These are phyloP conservation scores for Nemania sp. DNA, from an alignment of 2,329 filamentous ascomycete species.

Conservation along the genomic window DNA sequence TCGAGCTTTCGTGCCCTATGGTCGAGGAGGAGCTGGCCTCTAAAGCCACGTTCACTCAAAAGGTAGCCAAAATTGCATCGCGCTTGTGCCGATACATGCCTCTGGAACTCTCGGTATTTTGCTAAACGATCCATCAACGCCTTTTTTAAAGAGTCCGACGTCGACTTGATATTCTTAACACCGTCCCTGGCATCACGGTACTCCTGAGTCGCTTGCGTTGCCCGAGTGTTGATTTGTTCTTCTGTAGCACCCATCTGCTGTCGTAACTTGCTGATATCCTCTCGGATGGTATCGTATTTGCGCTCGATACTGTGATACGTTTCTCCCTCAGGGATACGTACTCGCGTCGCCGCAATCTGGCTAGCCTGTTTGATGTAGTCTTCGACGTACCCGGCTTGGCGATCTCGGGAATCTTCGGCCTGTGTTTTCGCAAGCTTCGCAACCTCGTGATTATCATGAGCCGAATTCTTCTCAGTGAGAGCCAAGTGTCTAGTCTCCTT, in stretches of 20 bases:
- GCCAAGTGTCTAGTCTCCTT: conserved; percentile 64
- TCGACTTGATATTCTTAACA: conserved; percentile 58
- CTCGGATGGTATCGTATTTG: conserved; percentile 66
- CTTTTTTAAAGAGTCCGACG: conserved; percentile 60
- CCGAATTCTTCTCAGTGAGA: conserved; percentile 72
- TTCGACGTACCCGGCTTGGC: conserved; percentile 61
- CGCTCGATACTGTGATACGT: conserved; percentile 67
- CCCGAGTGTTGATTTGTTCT: conserved; percentile 69
- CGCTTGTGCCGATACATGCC: conserved; percentile 85
- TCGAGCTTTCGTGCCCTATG: conserved; percentile 80
- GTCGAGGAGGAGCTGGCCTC: conserved; percentile 82
- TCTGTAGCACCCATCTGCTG: conserved; percentile 71
- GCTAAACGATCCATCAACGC: conserved; percentile 76
- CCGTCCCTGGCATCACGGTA: conserved; percentile 57
- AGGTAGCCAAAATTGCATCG: conserved; percentile 89
- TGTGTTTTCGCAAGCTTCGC: conserved; percentile 59
- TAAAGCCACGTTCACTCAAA: conserved; percentile 88
- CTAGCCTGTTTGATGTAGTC: conserved; percentile 68
- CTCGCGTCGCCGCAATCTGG: conserved; percentile 65
- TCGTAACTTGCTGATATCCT: conserved; percentile 70
- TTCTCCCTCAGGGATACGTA: conserved; percentile 73
- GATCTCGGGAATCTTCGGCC: conserved; percentile 61
- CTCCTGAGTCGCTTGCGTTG: conserved; percentile 55
- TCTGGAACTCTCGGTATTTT: conserved; percentile 85
- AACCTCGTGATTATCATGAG: conserved; percentile 63